Conservation (phyloP, 164 flowering plant genomes). For the Aristolochia fimbriata region DNA sequence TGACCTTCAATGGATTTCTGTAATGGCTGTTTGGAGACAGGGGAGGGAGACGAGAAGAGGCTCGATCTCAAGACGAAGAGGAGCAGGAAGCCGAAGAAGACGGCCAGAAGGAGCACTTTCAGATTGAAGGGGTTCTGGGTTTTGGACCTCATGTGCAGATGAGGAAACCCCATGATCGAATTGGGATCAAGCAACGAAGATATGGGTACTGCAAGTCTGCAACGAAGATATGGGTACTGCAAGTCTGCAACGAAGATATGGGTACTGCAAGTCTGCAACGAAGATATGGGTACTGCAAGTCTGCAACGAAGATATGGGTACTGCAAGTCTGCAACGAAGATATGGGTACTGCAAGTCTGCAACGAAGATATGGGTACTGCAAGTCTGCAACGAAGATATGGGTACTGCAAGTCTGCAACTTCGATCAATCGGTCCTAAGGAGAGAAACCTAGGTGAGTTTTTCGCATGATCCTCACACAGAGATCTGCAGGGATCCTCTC, state of each 20-base stretch:
- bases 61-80: conserved; percentile 37
- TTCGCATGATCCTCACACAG: not conserved
- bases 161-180: conserved; percentile 3
- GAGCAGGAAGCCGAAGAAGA: conserved; percentile 33
- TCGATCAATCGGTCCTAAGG: not conserved
- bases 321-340: not conserved
- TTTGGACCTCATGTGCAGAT: conserved; percentile 34
- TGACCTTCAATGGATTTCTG: conserved; percentile 5
- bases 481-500: not conserved
- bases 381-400: not conserved
- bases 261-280: not conserved
- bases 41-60: conserved; percentile 22
- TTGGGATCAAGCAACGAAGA: not conserved
- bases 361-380: not conserved
- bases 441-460: not conserved
- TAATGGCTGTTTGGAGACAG: conserved; percentile 5
- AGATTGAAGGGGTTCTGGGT: conserved; percentile 21
- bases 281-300: too few species aligned
- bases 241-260: not conserved
- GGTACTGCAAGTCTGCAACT: too few species aligned
- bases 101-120: conserved; percentile 31
- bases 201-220: not conserved
- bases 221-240: not conserved
- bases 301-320: not conserved
- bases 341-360: not conserved